Evolutionary conservation across 768 basidiomycete species (phyloP).

Genomic region (Calocybe indica): DNA sequence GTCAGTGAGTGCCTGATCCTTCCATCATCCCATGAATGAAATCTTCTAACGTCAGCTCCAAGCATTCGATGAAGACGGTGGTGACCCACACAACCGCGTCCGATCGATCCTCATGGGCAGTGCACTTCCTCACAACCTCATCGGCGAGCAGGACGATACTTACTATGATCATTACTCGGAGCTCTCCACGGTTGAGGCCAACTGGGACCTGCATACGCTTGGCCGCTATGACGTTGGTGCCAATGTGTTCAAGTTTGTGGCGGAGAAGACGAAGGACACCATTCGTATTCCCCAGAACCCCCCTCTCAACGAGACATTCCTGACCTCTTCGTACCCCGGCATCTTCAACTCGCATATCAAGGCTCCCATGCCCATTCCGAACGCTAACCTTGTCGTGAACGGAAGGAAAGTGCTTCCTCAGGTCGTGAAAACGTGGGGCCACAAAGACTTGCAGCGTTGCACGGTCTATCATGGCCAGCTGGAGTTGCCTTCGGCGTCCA

Average conservation of each 20-base stretch:
- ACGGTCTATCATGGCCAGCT: constrained; percentile 16
- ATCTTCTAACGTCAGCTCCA: too few species aligned
- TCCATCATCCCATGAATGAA: too few species aligned
- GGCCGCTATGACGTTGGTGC: constrained; percentile 30
- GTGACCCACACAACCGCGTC: constrained; percentile 36
- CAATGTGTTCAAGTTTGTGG: constrained; percentile 52
- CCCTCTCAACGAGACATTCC: constrained; percentile 5
- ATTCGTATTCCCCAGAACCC: constrained; percentile 11
- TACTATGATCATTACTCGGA: constrained; percentile 61
- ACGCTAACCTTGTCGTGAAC: constrained; percentile 18
- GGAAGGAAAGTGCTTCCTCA: constrained; percentile 16
- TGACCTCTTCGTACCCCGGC: constrained; percentile 22
- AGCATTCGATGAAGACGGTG: constrained; percentile 52
- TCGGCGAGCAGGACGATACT: constrained; percentile 41
- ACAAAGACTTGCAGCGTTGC: constrained; percentile 13
- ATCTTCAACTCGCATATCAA: constrained; percentile 14
- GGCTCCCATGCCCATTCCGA: constrained; percentile 15
- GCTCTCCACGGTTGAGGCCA: constrained; percentile 50
- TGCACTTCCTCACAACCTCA: constrained; percentile 34
- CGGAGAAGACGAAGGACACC: constrained; percentile 36
- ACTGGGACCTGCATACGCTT: constrained; percentile 57
- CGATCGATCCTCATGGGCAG: constrained; percentile 34
- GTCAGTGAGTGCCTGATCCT: constrained; percentile 20
- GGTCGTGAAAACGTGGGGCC: constrained; percentile 17
- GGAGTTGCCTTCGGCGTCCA: constrained; percentile 5